Conservation (phyloP, 352 stramenopile species). For the Globisporangium spiculum region DNA sequence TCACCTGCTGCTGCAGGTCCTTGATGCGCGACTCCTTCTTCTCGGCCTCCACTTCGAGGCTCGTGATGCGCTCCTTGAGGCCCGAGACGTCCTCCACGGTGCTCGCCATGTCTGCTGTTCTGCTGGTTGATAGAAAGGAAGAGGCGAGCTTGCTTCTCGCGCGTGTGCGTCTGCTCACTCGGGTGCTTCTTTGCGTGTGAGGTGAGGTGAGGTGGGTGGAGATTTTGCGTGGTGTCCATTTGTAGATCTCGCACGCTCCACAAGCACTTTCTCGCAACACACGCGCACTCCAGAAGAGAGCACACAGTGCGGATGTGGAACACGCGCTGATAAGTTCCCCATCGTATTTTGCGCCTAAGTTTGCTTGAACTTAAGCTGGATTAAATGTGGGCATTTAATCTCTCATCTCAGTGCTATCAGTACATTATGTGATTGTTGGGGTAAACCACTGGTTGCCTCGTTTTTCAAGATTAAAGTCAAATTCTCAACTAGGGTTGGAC, state of each 20-base stretch:
- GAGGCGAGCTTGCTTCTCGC: background rate
- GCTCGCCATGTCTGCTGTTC: constrained; percentile 16
- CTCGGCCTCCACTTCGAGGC: constrained; percentile 37
- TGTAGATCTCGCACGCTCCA: background rate
- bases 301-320: background rate
- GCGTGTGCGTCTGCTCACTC: background rate
- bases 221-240: background rate
- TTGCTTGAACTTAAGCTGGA: too few species aligned
- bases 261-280: constrained; percentile 5
- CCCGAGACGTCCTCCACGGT: constrained; percentile 20
- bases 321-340: too few species aligned
- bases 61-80: constrained; percentile 38
- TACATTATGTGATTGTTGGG: too few species aligned
- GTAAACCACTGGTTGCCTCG: too few species aligned
- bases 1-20: constrained; percentile 41
- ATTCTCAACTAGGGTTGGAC: too few species aligned
- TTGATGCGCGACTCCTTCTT: constrained; percentile 29
- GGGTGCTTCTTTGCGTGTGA: background rate
- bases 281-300: background rate
- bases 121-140: background rate
- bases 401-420: too few species aligned
- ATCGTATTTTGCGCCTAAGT: too few species aligned
- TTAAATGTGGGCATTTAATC: too few species aligned
- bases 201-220: background rate
- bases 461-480: too few species aligned